A percentile compares a stretch with the other conserved stretches of the same genome.
Conservation (phyloP, 768 basidiomycete genomes). For the Phylloporus rhodoxanthus region DNA sequence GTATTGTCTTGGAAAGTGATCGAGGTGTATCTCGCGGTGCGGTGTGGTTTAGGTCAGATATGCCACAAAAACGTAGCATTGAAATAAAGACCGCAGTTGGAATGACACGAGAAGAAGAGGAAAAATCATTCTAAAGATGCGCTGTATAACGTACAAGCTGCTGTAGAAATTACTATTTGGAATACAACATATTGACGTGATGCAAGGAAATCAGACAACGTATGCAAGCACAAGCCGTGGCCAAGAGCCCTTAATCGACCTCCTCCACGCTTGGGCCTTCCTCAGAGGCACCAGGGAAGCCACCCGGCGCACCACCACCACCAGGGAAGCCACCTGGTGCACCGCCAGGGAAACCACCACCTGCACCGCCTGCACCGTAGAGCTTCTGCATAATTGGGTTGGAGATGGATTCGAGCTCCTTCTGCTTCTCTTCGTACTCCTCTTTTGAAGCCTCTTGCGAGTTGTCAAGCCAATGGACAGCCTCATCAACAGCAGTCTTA, state of each 20-base stretch:
- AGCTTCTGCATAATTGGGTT: slow-evolving; percentile 71
- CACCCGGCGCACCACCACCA: slow-evolving; percentile 64
- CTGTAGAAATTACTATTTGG: slow-evolving; percentile 24
- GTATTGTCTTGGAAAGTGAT: background rate
- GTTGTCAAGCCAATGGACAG: slow-evolving; percentile 79
- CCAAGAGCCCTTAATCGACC: slow-evolving; percentile 54
- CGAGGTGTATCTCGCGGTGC: background rate
- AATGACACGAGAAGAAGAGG: too few species aligned
- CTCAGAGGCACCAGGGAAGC: slow-evolving; percentile 63
- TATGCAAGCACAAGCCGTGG: slow-evolving; percentile 13
- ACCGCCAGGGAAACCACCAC: slow-evolving; percentile 55
- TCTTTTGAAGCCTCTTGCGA: slow-evolving; percentile 91
- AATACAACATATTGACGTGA: slow-evolving; percentile 28
- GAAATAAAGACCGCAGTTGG: too few species aligned
- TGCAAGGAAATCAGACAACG: slow-evolving; percentile 24
- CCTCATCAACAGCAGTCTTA: slow-evolving; percentile 72
- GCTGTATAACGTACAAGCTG: slow-evolving; percentile 19
- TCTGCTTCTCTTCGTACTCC: slow-evolving; percentile 89
- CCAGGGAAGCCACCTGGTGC: slow-evolving; percentile 48
- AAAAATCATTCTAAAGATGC: too few species aligned
- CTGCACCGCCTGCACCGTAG: slow-evolving; percentile 51
- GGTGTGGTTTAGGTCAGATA: too few species aligned
- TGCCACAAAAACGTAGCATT: too few species aligned
- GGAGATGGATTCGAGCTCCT: slow-evolving; percentile 84
- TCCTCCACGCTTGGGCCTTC: slow-evolving; percentile 91